Evolutionary conservation across 176 grass and related monocot genomes (phyloP), one percentile per base, ranked within the genome.

Genomic region (Coix lacrymajobi): DNA sequence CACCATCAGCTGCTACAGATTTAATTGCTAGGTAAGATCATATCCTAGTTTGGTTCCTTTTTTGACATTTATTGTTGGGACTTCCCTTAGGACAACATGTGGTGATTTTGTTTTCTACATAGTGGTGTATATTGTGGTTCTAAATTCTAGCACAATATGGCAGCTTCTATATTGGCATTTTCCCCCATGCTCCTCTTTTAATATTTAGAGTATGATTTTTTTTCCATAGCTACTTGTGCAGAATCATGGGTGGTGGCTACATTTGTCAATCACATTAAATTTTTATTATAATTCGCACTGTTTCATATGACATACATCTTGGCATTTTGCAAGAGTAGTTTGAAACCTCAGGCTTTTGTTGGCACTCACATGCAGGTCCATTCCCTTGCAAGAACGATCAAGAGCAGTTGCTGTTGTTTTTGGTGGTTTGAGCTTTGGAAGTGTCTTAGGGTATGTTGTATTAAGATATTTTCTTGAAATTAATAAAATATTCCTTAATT

Each of bases 321-420:
- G 22, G 58, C 28, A 49, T 80, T 81, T 81, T 52, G 26, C 34
- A 52, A 77, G 40, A 28, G 20, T 75, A 74, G 32, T 54, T 85
- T 44, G 14, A 31, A 51, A 68, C 22, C 36, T 77, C 34, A 74
- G 7, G 9, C 37, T 58, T 28, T 26, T 51, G 41, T 85, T 66
- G 34, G 14, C 43, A 63, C 25, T 32, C 77, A 86, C 86, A 46
- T 93, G 54, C 84, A 98, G 96, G 81, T 90, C 86, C 76, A 93
- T 98, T 84, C 96, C 93, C 36, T 65, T 89, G 78, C 72, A 91
- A 96, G 93, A 95, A 78, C 82, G 96, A 31, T 98, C 96, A 71
- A 93, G 96, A 91, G 96, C 93, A 66, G 96, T 98, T 84, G 91
- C 96, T 85, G 48, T 98, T 87, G 96, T 98, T 63, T 98, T 98